phyloP scores from a whole-genome alignment of 352 stramenopile genomes.

The Pythium sp. region DNA sequence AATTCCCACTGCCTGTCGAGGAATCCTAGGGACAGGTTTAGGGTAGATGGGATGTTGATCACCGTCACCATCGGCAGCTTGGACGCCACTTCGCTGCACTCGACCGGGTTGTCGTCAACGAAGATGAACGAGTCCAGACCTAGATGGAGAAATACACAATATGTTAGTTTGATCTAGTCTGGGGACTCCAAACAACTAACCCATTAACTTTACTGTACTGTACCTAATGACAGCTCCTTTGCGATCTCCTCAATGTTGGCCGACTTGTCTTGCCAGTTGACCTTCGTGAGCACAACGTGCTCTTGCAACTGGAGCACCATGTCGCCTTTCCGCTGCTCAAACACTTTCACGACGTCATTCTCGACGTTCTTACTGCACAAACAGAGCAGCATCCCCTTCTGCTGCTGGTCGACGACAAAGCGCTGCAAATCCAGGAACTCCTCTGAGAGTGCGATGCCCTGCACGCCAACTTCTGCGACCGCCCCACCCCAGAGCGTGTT shows the following conservation, averaged over 20 bases:
- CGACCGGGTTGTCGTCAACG: slow-evolving; percentile 68
- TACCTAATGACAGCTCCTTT: slow-evolving; percentile 41
- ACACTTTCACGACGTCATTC: slow-evolving; percentile 48
- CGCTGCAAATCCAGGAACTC: slow-evolving; percentile 54
- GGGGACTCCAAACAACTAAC: no score
- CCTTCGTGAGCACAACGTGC: slow-evolving; percentile 44
- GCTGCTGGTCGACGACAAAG: slow-evolving; percentile 49
- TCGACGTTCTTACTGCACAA: slow-evolving; percentile 72
- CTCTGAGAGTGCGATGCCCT: slow-evolving; percentile 33
- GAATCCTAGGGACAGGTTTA: slow-evolving; percentile 27
- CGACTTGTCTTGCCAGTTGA: slow-evolving; percentile 67
- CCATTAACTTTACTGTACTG: neutral
- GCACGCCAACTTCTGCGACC: slow-evolving; percentile 50
- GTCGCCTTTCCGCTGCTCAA: slow-evolving; percentile 35
- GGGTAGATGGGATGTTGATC: slow-evolving; percentile 32
- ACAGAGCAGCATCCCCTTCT: slow-evolving; percentile 48
- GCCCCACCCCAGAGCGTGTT: slow-evolving; percentile 73
- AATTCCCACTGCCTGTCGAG: slow-evolving; percentile 58
- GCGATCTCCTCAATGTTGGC: slow-evolving; percentile 53
- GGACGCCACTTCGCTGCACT: slow-evolving; percentile 59
- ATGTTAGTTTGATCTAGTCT: neutral
- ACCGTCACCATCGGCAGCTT: slow-evolving; percentile 48
- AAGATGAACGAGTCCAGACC: slow-evolving; percentile 69
- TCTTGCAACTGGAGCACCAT: slow-evolving; percentile 50
- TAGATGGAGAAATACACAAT: neutral